These are phyloP conservation scores for Tritrichomonas foetus DNA, from an alignment of 208 protist species.

Conservation along the genomic window DNA sequence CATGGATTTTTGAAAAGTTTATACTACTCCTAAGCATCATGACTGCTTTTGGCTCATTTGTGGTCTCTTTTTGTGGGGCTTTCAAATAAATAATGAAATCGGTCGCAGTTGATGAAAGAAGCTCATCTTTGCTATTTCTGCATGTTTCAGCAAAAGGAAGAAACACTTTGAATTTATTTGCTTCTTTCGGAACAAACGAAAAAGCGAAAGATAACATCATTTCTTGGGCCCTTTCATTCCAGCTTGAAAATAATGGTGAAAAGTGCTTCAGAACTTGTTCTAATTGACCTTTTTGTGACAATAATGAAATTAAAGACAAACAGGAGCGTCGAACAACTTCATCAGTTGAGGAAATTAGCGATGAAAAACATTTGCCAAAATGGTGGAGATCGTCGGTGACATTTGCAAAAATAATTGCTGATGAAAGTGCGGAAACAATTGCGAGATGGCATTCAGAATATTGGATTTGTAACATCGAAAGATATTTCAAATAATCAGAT, in stretches of 20 bases:
- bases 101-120: neutral
- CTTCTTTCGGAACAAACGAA: neutral
- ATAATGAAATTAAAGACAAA: neutral
- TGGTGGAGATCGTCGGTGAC: neutral
- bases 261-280: neutral
- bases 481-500: no score
- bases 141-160: neutral
- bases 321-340: neutral
- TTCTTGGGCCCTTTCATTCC: neutral
- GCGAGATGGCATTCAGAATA: no score
- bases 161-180: neutral
- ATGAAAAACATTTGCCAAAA: neutral
- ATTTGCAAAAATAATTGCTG: no score
- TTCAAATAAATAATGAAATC: neutral
- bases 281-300: neutral
- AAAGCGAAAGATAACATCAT: neutral
- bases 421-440: no score
- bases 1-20: neutral
- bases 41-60: neutral
- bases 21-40: neutral
- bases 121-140: neutral
- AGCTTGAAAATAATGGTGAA: neutral
- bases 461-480: no score
- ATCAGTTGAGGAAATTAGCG: neutral
- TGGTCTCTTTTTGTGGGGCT: neutral